Percentiles rank a stretch among this genome's conserved stretches.
These are phyloP conservation scores for Globisporangium orthogonon DNA, from an alignment of 352 stramenopile genomes.

Conservation along the genomic window DNA sequence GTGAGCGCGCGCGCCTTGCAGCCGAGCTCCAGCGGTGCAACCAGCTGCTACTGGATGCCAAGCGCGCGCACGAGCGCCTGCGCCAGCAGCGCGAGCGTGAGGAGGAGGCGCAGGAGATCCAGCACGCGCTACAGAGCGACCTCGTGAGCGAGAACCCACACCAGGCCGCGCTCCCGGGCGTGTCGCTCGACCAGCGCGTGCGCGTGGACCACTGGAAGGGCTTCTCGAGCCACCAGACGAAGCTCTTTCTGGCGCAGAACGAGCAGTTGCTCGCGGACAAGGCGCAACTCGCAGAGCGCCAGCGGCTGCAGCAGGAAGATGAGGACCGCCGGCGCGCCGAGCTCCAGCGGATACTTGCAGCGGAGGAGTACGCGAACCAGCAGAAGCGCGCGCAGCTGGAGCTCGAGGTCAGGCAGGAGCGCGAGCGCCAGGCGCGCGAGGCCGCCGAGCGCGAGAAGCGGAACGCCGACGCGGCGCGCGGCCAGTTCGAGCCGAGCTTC, in stretches of 20 bases:
- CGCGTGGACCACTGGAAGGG: constrained; percentile 81
- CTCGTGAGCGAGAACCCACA: constrained; percentile 67
- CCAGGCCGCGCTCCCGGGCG: constrained; percentile 35
- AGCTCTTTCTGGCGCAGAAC: constrained; percentile 45
- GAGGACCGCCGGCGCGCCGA: constrained; percentile 29
- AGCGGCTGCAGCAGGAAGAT: constrained; percentile 27
- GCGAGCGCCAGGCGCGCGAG: constrained; percentile 42
- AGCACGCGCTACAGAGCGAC: constrained; percentile 49
- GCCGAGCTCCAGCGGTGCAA: constrained; percentile 55
- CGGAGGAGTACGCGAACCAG: constrained; percentile 47
- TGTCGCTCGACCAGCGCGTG: constrained; percentile 42
- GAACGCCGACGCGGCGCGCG: constrained; percentile 39
- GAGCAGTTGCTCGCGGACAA: constrained; percentile 53
- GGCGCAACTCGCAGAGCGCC: constrained; percentile 26
- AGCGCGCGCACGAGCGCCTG: constrained; percentile 27
- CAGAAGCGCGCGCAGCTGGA: constrained; percentile 39
- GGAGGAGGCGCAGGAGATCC: constrained; percentile 49
- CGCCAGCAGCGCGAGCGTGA: constrained; percentile 38
- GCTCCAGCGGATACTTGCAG: constrained; percentile 35
- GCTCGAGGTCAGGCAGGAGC: constrained; percentile 43
- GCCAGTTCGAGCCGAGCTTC: constrained; percentile 66
- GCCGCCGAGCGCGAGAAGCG: constrained; percentile 45
- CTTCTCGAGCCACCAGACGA: constrained; percentile 54
- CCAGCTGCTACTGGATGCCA: constrained; percentile 33
- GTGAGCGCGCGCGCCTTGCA: constrained; percentile 35